Base-by-base conservation (phyloP, 192 early-diverging fungal species). In the Podochytrium sp. region DNA sequence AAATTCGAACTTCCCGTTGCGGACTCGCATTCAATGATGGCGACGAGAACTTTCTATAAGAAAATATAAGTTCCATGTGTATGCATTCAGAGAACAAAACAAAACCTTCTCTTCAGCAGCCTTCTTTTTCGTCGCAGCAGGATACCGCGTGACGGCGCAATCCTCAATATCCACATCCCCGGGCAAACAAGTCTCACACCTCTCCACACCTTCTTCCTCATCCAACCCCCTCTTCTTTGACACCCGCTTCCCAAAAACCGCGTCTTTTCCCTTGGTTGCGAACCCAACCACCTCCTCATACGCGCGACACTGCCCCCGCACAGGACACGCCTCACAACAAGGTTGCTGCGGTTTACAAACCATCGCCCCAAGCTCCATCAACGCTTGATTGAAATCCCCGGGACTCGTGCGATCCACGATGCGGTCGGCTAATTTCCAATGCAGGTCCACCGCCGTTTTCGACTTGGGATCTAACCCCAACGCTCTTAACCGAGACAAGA, bases 311-410 rank as follows among this genome's bases (percentile, higher is more conserved):
- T 81, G 69, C 27, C 73, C 67, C 34, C 79, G 67, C 0, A 94
- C 60, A 2, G 91, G 91, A 78, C 92, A 94, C 6, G 67, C 62
- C 12, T 49, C 73, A 76, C 92, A 94, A 29, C 76, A 65, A 29
- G 91, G 91, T 27, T 85, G 85, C 59, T 80, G 80, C 1, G 91
- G 91, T 2, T 88, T 91, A 76, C 92, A 94, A 2, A 94, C 74
- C 6, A 82, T 85, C 0, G 92, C 90, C 0, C 92, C 92, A 3
- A 92, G 77, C 78, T 94, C 92, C 92, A 94, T 94, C 53, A 94
- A 49, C 7, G 89, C 90, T 57, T 94, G 91, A 68, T 94, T 94
- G 61, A 90, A 92, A 53, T 91, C 85, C 7, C 92, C 92, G 32
- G 92, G 91, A 18, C 84, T 80, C 6, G 78, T 70, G 5, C 60